These are phyloP conservation scores for Mortierella sp. DNA, from an alignment of 371 early-diverging fungal genomes.

Conservation along the genomic window DNA sequence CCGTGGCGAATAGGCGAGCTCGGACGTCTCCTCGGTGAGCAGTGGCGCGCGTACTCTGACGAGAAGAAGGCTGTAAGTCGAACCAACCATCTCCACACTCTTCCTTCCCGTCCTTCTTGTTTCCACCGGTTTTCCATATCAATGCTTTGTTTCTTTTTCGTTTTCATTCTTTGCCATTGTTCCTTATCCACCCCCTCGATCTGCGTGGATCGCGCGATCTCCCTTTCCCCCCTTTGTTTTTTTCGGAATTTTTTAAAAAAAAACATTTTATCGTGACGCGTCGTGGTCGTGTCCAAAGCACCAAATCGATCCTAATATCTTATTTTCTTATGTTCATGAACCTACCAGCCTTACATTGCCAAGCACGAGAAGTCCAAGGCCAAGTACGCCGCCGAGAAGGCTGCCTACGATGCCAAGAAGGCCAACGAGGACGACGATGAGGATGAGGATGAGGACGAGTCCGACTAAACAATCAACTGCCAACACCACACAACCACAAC, in stretches of 20 bases:
- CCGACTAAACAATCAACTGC: constrained; percentile 26
- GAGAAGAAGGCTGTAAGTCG: constrained; percentile 71
- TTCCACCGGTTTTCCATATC: not conserved
- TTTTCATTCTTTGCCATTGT: constrained; percentile 1
- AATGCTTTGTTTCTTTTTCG: not conserved
- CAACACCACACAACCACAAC: not conserved
- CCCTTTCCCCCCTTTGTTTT: not conserved
- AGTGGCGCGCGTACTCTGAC: constrained; percentile 80
- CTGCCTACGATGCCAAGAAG: constrained; percentile 56
- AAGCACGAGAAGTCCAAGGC: constrained; percentile 57
- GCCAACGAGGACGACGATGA: constrained; percentile 35
- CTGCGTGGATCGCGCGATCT: constrained; percentile 16
- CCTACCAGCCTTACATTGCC: constrained; percentile 43
- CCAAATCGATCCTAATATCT: not conserved
- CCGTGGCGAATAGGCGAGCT: constrained; percentile 70
- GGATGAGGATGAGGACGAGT: constrained; percentile 36
- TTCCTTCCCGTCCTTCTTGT: not conserved
- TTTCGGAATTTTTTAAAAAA: not conserved
- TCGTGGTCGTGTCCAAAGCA: not conserved
- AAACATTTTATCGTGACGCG: not conserved
- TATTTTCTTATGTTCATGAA: no score
- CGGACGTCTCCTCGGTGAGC: constrained; percentile 84
- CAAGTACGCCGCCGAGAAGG: constrained; percentile 46
- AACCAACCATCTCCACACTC: not conserved
- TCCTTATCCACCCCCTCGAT: not conserved